These are phyloP conservation scores for Collybia mongolica DNA, from an alignment of 768 basidiomycete genomes.

Conservation along the genomic window DNA sequence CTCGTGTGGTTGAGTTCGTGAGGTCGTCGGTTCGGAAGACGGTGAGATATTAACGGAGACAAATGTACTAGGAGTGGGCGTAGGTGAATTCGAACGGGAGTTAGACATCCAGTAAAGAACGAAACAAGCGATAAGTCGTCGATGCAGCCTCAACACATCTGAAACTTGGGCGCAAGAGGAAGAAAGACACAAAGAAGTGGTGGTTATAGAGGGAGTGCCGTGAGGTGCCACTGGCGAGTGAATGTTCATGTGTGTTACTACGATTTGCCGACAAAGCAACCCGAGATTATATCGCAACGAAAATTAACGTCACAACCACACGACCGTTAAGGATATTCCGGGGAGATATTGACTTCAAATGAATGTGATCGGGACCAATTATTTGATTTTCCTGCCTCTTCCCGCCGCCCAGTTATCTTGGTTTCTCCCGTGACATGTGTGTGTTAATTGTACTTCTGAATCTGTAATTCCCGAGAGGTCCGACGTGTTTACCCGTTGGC, in stretches of 20 bases:
- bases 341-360: not conserved
- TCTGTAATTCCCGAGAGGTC: conserved; percentile 1
- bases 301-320: conserved; percentile 6
- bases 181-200: conserved; percentile 24
- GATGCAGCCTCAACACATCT: conserved; percentile 45
- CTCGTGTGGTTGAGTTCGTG: conserved; percentile 42
- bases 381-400: not conserved
- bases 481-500: conserved; percentile 2
- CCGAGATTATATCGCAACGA: conserved; percentile 16
- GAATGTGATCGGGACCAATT: not conserved
- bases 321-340: no score
- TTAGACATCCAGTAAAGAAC: conserved; percentile 47
- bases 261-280: conserved; percentile 16
- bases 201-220: conserved; percentile 13
- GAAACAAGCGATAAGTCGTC: conserved; percentile 33
- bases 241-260: conserved; percentile 19
- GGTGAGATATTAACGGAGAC: conserved; percentile 32
- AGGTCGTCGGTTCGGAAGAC: conserved; percentile 33
- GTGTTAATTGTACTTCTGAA: not conserved
- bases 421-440: not conserved
- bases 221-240: conserved; percentile 17
- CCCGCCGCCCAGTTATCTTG: not conserved
- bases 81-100: conserved; percentile 37
- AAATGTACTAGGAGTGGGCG: conserved; percentile 40
- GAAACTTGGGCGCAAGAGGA: conserved; percentile 22